Base-by-base conservation (phyloP, 768 basidiomycete species). In the Russula abietina region DNA sequence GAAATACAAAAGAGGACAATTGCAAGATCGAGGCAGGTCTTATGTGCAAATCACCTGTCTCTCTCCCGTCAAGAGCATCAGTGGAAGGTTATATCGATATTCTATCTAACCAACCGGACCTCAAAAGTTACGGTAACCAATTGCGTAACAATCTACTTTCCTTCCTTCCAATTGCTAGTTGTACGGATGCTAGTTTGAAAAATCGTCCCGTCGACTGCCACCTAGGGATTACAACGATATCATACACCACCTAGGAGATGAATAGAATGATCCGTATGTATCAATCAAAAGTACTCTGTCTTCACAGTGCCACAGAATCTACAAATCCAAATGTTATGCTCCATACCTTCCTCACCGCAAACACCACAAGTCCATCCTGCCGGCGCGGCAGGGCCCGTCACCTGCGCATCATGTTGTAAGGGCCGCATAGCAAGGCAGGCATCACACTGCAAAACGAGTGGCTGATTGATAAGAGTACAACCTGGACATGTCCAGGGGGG, bases 311-410 rank as follows among this genome's bases (percentile, higher is more conserved):
- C 90, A 70, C 91, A 94, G 59, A 78, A 80, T 17, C 74, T 73
- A 75, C 93, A 94, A 53, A 84, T 86, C 90, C 88, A 93, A 64
- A 84, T 80, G 24, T 84, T 79, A 64, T 82, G 80, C 2, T 81
- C 79, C 72, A 85, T 87, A 28, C 80, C 83, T 38, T 70, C 71
- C 71, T 87, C 82, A 26, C 84, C 83, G 65, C 90, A 93, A 24
- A 77, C 74, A 12, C 76, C 71, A 70, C 90, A 93, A 24, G 76
- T 75, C 90, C 91, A 93, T 28, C 62, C 65, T 39, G 22, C 46
- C 24, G n/a, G 39, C 5, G 39, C 48, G 36, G 45, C 54, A 53
- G 49, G 54, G 50, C 4, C 16, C 16, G 46, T 30, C 19, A 41
- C 22, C 26, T 26, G 58, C 17, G 59, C 19, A 4, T 4, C 9